These are phyloP conservation scores for Metschnikowia aberdeeniae DNA, from an alignment of 805 yeast genomes.

Conservation along the genomic window DNA sequence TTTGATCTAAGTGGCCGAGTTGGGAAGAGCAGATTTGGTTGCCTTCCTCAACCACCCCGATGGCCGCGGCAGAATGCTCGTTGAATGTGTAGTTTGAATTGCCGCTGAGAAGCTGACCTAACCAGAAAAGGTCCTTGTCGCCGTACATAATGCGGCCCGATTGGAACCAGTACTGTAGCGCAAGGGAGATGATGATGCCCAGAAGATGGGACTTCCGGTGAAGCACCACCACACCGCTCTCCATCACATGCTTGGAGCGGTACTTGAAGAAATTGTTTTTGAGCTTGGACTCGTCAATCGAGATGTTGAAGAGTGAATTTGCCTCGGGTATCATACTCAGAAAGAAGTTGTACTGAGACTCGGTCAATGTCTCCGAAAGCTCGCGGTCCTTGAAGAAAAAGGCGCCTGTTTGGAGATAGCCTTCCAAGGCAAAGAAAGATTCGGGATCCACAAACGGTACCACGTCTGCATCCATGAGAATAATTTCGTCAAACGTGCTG, in stretches of 20 bases:
- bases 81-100: constrained; percentile 19
- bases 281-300: constrained; percentile 7
- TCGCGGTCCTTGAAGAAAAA: constrained; percentile 27
- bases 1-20: constrained; percentile 21
- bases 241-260: constrained; percentile 27
- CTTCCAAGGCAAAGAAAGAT: constrained; percentile 9
- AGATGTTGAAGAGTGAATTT: constrained; percentile 5
- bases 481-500: constrained; percentile 30
- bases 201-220: constrained; percentile 21
- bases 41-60: constrained; percentile 18
- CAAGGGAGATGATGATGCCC: constrained; percentile 14
- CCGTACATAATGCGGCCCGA: constrained; percentile 25
- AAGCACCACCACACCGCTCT: constrained; percentile 34
- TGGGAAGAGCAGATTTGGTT: constrained; percentile 24
- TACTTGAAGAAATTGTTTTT: constrained; percentile 16
- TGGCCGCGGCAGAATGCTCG: constrained; percentile 19
- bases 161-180: constrained; percentile 13
- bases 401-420: constrained; percentile 25
- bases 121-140: constrained; percentile 29
- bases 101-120: constrained; percentile 26
- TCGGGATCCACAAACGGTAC: constrained; percentile 15
- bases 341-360: constrained; percentile 10
- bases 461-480: constrained; percentile 17
- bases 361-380: constrained; percentile 11
- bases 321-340: constrained; percentile 10